Evolutionary conservation across 2,329 filamentous ascomycete species (phyloP).

Genomic region (Penicillium brasilianum): DNA sequence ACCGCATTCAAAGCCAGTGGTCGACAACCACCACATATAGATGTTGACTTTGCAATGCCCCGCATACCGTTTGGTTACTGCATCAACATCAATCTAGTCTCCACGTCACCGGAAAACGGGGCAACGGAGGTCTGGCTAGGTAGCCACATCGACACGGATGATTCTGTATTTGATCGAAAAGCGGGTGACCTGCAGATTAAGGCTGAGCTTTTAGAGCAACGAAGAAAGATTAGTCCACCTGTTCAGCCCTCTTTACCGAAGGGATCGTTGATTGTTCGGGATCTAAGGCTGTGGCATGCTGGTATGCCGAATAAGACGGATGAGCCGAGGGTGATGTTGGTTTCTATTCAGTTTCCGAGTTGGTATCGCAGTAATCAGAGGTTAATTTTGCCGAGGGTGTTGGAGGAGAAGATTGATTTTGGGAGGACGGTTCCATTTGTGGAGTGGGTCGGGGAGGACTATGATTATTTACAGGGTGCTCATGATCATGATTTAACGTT

Average conservation of each 20-base stretch:
- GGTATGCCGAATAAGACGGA: conserved; percentile 54
- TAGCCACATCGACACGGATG: conserved; percentile 50
- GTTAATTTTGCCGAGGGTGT: conserved; percentile 38
- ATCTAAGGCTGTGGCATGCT: conserved; percentile 57
- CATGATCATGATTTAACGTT: conserved; percentile 45
- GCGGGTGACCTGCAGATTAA: conserved; percentile 37
- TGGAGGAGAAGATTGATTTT: conserved; percentile 42
- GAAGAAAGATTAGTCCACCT: conserved; percentile 41
- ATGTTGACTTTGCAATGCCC: conserved; percentile 55
- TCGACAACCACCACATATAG: conserved; percentile 51
- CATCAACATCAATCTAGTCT: conserved; percentile 55
- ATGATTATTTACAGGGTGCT: conserved; percentile 45
- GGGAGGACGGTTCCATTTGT: conserved; percentile 41
- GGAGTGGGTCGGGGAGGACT: conserved; percentile 44
- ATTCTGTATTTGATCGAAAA: conserved; percentile 26
- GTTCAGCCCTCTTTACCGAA: conserved; percentile 50
- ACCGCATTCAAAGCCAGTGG: conserved; percentile 45
- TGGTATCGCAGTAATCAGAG: conserved; percentile 44
- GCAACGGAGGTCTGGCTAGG: conserved; percentile 59
- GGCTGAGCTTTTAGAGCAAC: conserved; percentile 37
- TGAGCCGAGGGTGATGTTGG: conserved; percentile 54
- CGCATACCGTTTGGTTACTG: conserved; percentile 56
- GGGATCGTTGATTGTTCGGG: conserved; percentile 53
- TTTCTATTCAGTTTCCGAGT: conserved; percentile 44
- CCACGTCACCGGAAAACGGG: conserved; percentile 53